phyloP scores from a whole-genome alignment of 768 basidiomycete genomes.

The Auricularia heimuer region DNA sequence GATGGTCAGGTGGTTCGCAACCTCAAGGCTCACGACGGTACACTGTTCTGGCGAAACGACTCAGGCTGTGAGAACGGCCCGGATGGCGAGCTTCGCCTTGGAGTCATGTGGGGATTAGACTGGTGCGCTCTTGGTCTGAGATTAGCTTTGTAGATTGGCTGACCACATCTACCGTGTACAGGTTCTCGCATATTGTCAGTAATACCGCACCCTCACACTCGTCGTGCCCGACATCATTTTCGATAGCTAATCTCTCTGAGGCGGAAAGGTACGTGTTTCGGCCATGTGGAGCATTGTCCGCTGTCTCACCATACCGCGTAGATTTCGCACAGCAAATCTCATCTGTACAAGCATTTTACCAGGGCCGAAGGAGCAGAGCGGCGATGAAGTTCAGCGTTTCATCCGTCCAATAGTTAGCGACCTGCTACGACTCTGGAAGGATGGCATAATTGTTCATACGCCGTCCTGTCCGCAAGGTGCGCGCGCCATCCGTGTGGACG shows the following conservation, averaged over 20 bases:
- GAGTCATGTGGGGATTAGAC: conserved; percentile 21
- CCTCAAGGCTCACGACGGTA: conserved; percentile 17
- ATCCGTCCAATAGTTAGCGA: conserved; percentile 19
- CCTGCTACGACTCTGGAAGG: conserved; percentile 15
- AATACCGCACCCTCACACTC: conserved; percentile 27
- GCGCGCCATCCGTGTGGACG: neutral
- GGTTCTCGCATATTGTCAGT: conserved; percentile 29
- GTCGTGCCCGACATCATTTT: conserved; percentile 25
- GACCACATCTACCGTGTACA: conserved; percentile 4
- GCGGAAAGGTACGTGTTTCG: too few relatives aligned
- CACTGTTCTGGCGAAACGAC: conserved; percentile 18
- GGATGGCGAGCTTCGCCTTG: conserved; percentile 22
- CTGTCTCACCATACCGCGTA: conserved; percentile 1
- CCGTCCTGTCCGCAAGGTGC: conserved; percentile 17
- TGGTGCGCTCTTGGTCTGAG: conserved; percentile 15
- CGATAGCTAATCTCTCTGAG: conserved; percentile 21
- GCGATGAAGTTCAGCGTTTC: conserved; percentile 20
- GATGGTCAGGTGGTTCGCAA: conserved; percentile 19
- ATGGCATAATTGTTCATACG: conserved; percentile 17
- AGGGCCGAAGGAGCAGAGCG: conserved; percentile 19
- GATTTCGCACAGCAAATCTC: conserved; percentile 19
- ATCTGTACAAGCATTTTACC: conserved; percentile 19
- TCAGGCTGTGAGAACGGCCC: neutral
- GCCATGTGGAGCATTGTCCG: too few relatives aligned
- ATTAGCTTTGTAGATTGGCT: neutral